Evolutionary conservation across 495 filamentous ascomycete species (phyloP).

Genomic region (Stereocaulon alpinum): DNA sequence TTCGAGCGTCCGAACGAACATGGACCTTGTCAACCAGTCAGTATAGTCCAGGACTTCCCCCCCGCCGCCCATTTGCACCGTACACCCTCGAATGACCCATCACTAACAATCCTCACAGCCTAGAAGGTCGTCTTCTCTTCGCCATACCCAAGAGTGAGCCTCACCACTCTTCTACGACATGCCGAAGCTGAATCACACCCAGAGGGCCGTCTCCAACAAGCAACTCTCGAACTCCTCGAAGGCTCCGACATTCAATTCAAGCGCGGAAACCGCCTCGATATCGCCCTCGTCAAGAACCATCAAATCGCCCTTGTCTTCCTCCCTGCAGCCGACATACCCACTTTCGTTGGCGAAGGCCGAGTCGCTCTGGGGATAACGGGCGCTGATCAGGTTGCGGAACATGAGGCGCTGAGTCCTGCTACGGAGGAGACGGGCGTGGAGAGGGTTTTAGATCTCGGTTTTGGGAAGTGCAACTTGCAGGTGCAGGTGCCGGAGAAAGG

Average conservation of each 20-base stretch:
- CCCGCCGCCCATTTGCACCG: neutral
- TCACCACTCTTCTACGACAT: neutral
- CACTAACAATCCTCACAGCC: constrained; percentile 41
- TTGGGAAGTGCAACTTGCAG: constrained; percentile 85
- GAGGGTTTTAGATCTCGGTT: constrained; percentile 78
- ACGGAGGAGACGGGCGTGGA: constrained; percentile 55
- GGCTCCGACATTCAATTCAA: constrained; percentile 95
- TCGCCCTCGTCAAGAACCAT: constrained; percentile 90
- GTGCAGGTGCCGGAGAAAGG: constrained; percentile 92
- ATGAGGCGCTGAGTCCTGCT: constrained; percentile 57
- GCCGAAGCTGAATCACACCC: constrained; percentile 13
- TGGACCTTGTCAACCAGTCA: constrained; percentile 83
- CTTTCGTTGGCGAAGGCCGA: constrained; percentile 87
- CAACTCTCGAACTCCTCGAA: constrained; percentile 75
- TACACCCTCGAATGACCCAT: neutral
- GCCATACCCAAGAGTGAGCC: constrained; percentile 89
- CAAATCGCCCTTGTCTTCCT: constrained; percentile 95
- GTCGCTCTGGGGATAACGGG: constrained; percentile 95
- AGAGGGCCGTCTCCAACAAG: constrained; percentile 89
- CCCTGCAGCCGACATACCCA: constrained; percentile 91
- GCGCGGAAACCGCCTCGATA: constrained; percentile 85
- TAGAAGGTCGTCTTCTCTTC: constrained; percentile 89
- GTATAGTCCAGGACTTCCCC: constrained; percentile 28
- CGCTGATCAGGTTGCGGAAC: constrained; percentile 82
- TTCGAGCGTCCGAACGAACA: constrained; percentile 21